Evolutionary conservation across 163 green algal genomes (phyloP), one percentile per base, ranked within the genome.

Genomic region (Volvox carteri): DNA sequence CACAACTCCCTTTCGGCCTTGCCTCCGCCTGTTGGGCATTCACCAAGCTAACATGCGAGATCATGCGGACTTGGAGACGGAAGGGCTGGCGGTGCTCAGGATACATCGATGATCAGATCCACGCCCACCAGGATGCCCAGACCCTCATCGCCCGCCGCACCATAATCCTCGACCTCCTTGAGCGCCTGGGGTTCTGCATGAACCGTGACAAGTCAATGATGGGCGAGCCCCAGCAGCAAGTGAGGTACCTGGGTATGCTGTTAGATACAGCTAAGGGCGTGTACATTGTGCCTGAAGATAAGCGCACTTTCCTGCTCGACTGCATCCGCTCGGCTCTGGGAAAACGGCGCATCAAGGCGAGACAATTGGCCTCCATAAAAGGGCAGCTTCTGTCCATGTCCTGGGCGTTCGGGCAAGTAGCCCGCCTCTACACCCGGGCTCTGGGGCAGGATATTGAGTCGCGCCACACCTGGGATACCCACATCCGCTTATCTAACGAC

Each of bases 1-100:
- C 70, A 39, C 83, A 88, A 46, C 65, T 88, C 0, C 83, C 83
- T 18, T 88, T 88, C 48, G 83, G 83, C 0, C 33, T 88, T 5
- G 68, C 83, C 3, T 9, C 35, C 7, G 83, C 83, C 0, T 81
- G 68, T 48, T 88, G 83, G 83, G 83, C 67, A 3, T 88, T 88
- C 52, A 88, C 83, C 30, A 88, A 83, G 35, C 67, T 88, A 8
- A 88, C 28, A 30, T 46, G 68, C 2, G 50, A 83, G 68, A 28
- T 88, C 3, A n/a, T 83, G 39, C 11, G 37, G 30, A 5, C 1
- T 28, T 88, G 68, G 68, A 46, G 83, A 8, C 11, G 48, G 2
- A 19, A 35, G 50, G 83, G 83, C 48, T 65, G 52, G 46, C 62
- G 67, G 0, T 73, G 62, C 50, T 41, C 6, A 3, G 11, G 12